Base-by-base conservation (phyloP, 1,139 yeast genomes). In the Taphrina communis region DNA sequence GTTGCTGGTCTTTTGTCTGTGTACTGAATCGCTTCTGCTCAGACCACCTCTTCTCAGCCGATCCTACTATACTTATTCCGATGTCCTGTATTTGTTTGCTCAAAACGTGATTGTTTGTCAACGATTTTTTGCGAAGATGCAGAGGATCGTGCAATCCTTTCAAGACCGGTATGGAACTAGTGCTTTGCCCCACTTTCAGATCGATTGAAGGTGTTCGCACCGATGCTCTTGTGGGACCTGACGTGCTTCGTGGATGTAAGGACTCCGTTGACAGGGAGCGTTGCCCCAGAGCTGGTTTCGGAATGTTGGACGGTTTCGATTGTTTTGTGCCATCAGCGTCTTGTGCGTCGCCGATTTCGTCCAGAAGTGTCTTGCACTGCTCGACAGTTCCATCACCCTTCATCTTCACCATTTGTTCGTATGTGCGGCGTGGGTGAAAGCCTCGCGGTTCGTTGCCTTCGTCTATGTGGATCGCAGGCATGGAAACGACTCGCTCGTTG, bases 1-100 rank as follows among this genome's bases (percentile, higher is more conserved):
- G 73, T 60, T 75, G 77, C n/a, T 71, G 67, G 52, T 75, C 78
- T 46, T 75, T 70, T 36, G 73, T 75, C 56, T 72, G 74, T 1
- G 77, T 70, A 69, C 75, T 74, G n/a, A 65, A 51, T 7, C 61
- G 60, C n/a, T 61, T 58, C 39, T 63, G 67, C n/a, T 63, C 67
- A n/a, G 56, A 39, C 67, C 67, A 63, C 11, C 67, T 39, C 36
- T 63, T 63, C 38, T 63, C 67, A 4, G 56, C 67, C n/a, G 67
- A 63, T 14, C 61, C 67, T 2, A 63, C 67, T 9, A 63, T 63
- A 19, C 61, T 57, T 31, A 52, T 61, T 2, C 67, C 67, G 31
- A 63, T 56, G 36, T 63, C 67, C 42, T 63, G 67, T 12, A 63
- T 63, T 41, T 63, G 67, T 48, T 63, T 63, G 55, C 67, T 63